Conservation (phyloP, 148 eudicot species). For the Polygonum aviculare region DNA sequence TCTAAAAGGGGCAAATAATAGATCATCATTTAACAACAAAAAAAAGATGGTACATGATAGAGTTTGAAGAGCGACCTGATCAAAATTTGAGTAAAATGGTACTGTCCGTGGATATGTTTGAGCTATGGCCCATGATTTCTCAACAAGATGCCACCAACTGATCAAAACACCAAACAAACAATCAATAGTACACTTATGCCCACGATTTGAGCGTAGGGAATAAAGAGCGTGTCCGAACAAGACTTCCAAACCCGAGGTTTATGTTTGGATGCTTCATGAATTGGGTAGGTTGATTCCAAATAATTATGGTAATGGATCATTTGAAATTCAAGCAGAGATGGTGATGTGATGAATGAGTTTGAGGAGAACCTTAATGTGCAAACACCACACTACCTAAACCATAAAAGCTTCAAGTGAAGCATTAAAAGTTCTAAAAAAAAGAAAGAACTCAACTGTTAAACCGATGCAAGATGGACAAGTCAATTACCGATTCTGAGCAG, state of each 20-base stretch:
- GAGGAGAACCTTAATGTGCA: neutral
- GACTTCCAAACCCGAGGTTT: neutral
- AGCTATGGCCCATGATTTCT: constrained; percentile 53
- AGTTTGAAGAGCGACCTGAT: constrained; percentile 36
- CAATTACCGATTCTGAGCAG: constrained; percentile 73
- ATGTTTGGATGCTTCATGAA: neutral
- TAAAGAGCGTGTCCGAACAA: too few species aligned
- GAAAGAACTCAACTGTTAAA: neutral
- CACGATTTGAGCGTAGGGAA: too few species aligned
- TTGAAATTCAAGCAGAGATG: neutral
- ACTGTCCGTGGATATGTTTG: constrained; percentile 41
- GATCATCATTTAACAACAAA: too few species aligned
- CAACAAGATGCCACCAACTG: constrained; percentile 76
- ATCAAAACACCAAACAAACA: constrained; percentile 3
- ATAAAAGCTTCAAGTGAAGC: neutral
- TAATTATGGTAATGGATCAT: neutral
- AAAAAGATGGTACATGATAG: neutral
- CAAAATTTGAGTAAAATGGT: constrained; percentile 63
- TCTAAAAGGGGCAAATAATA: too few species aligned
- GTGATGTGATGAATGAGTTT: neutral
- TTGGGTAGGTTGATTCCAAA: neutral
- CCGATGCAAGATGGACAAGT: neutral
- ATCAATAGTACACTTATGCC: neutral
- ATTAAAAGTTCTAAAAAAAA: neutral
- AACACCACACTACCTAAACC: neutral